Evolutionary conservation across 495 filamentous ascomycete genomes (phyloP), one percentile per base, ranked within the genome.

Genomic region (Cairneyella variabilis): DNA sequence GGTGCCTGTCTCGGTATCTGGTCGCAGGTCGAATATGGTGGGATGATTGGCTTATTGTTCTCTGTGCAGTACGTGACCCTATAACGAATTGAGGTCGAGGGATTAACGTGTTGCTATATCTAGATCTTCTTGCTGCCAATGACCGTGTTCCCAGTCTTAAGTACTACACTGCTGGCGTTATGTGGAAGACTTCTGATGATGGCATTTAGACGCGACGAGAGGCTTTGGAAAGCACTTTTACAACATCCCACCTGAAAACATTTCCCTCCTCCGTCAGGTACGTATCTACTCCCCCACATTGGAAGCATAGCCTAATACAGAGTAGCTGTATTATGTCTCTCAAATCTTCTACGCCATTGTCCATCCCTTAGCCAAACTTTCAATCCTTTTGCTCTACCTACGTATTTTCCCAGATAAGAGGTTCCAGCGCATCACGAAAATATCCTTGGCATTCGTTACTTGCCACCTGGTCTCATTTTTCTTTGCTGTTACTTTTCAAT

Each of bases 341-440:
- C 68, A 73, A 48, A 42, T 65, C 2, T 36, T 74, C 26, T 73
- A 75, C 54, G 54, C 69, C 20, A 56, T 67, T 32, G 59, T 68
- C 34, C 62, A 77, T 22, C 57, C 65, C n/a, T 55, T 75, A 16
- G 71, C 71, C 27, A 78, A 78, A 48, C 53, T 76, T 21, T 74
- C 73, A 27, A 72, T 78, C 28, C 70, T 78, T 14, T 69, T 69
- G 55, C 77, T 79, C 59, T 79, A 79, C 61, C 66, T 78, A 21
- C 73, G 74, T 36, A 69, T 78, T 40, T 78, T 78, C 47, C 70
- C 73, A 30, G 64, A 71, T 26, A 45, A 48, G 2, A 62, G 58
- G 1, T 72, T 79, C 38, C 72, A 65, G 21, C 16, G 59, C 7
- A 26, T 65, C n/a, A 55, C 56, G n/a, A 58, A 63, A 26, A 52